Evolutionary conservation across 805 yeast species (phyloP).

Genomic region (Saturnispora gosingensis): DNA sequence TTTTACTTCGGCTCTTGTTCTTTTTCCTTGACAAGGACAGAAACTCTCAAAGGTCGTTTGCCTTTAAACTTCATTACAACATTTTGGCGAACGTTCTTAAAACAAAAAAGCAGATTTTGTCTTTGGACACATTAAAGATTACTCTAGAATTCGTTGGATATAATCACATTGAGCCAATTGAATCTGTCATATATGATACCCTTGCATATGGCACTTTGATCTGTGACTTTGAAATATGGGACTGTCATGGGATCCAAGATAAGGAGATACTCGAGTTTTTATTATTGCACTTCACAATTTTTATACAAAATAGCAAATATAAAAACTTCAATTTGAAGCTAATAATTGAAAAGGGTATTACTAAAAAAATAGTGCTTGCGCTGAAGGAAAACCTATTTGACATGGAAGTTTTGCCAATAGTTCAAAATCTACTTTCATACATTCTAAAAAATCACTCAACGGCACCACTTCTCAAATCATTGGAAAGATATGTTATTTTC

Average conservation of each 20-base stretch:
- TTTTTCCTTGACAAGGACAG: constrained; percentile 32
- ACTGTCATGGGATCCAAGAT: constrained; percentile 20
- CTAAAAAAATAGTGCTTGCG: constrained; percentile 40
- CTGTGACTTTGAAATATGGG: constrained; percentile 57
- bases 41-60: constrained; percentile 50
- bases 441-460: constrained; percentile 41
- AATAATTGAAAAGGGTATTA: constrained; percentile 40
- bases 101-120: constrained; percentile 32
- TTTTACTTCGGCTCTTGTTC: constrained; percentile 34
- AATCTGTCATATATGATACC: constrained; percentile 49
- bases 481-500: constrained; percentile 44
- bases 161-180: constrained; percentile 38
- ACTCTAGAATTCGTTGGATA: constrained; percentile 50
- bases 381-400: constrained; percentile 35
- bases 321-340: constrained; percentile 42
- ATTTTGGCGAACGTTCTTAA: constrained; percentile 45
- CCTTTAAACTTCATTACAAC: constrained; percentile 50
- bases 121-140: constrained; percentile 37
- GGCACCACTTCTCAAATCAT: constrained; percentile 42
- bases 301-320: constrained; percentile 45
- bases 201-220: constrained; percentile 49
- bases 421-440: constrained; percentile 32
- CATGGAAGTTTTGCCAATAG: constrained; percentile 28
- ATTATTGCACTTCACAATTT: constrained; percentile 47
- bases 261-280: constrained; percentile 42